Conservation (phyloP, 768 basidiomycete species). For the Tremella fuciformis region DNA sequence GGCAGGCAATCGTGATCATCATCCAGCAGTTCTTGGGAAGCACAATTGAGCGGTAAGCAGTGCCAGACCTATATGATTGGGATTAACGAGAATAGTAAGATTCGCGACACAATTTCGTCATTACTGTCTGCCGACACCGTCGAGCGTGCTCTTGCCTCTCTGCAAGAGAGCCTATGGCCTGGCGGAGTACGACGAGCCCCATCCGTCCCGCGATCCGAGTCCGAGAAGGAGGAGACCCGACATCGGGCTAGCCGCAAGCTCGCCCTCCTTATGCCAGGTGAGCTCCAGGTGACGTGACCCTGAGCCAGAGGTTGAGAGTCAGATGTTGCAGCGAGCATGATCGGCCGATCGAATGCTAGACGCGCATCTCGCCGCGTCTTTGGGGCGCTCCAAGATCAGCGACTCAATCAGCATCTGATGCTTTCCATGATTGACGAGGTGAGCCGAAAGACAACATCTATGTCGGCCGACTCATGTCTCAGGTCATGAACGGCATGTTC, state of each 20-base stretch:
- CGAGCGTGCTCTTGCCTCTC: conserved; percentile 62
- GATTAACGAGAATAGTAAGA: conserved; percentile 61
- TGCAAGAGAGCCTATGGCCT: conserved; percentile 80
- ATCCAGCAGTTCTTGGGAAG: conserved; percentile 92
- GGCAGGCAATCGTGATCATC: conserved; percentile 94
- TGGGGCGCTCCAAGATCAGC: conserved; percentile 84
- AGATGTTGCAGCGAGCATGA: conserved; percentile 97
- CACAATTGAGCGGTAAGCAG: conserved; percentile 82
- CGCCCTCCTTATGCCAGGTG: conserved; percentile 86
- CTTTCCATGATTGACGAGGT: conserved; percentile 91
- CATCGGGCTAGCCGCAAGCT: conserved; percentile 88
- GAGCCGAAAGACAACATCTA: conserved; percentile 7
- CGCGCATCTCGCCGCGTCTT: conserved; percentile 89
- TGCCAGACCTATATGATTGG: not conserved
- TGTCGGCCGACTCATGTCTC: not conserved
- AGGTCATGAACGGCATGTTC: conserved; percentile 29
- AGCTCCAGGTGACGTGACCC: conserved; percentile 10
- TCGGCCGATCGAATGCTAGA: conserved; percentile 91
- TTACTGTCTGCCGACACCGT: conserved; percentile 69
- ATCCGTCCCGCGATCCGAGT: conserved; percentile 65
- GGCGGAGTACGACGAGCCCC: conserved; percentile 69
- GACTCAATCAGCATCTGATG: conserved; percentile 89
- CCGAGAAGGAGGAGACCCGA: conserved; percentile 75
- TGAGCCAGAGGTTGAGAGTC: conserved; percentile 7
- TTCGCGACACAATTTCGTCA: conserved; percentile 70